phyloP scores from a whole-genome alignment of 169 alveolate genomes.

The Plasmodium vivax region DNA sequence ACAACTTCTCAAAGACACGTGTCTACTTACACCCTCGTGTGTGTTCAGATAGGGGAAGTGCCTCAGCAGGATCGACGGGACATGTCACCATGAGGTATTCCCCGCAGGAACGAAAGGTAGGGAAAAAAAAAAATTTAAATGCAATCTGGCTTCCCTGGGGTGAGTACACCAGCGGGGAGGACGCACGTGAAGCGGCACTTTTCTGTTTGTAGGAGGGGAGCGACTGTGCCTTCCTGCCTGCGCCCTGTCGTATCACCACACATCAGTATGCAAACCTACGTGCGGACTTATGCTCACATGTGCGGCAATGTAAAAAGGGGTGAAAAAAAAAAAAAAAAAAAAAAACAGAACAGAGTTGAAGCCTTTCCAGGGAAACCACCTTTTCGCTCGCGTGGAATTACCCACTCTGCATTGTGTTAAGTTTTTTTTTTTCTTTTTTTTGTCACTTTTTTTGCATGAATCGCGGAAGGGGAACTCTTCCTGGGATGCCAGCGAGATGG shows the following conservation, averaged over 20 bases:
- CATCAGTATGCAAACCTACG: neutral
- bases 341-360: neutral
- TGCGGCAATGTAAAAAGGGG: neutral
- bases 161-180: too few species aligned
- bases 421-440: too few species aligned
- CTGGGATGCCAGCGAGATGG: neutral
- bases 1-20: neutral
- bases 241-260: neutral
- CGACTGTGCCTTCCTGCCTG: neutral
- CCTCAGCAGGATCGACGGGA: neutral
- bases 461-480: neutral
- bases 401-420: neutral
- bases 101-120: neutral
- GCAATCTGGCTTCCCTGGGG: neutral
- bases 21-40: neutral
- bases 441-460: neutral
- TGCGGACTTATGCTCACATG: neutral
- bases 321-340: too few species aligned
- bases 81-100: neutral
- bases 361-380: neutral
- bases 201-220: too few species aligned
- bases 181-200: too few species aligned
- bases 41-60: neutral
- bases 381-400: neutral
- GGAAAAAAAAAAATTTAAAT: too few species aligned